A percentile compares a stretch with the other conserved stretches of the same genome.
phyloP scores from a whole-genome alignment of 2,329 filamentous ascomycete species.

The Madurella fahalii region DNA sequence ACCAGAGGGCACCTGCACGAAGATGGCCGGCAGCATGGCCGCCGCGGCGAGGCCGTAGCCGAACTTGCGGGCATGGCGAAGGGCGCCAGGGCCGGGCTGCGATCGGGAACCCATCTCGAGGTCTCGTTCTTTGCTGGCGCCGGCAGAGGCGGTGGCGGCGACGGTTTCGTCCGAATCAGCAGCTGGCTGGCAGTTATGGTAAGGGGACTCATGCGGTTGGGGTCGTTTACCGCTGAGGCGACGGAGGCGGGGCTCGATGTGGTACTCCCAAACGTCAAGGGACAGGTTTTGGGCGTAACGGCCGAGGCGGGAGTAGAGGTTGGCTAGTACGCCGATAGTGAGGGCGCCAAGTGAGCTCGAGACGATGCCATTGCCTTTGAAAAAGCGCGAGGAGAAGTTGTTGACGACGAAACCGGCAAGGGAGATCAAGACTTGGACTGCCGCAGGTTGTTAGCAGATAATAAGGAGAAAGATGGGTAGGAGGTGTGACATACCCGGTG shows the following conservation, averaged over 20 bases:
- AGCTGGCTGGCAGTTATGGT: constrained; percentile 12
- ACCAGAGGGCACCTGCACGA: constrained; percentile 62
- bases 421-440: constrained; percentile 71
- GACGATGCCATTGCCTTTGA: constrained; percentile 67
- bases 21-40: constrained; percentile 82
- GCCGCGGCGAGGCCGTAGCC: constrained; percentile 79
- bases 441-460: background rate
- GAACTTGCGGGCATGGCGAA: constrained; percentile 39
- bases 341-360: constrained; percentile 75
- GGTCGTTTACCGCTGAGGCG: constrained; percentile 31
- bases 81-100: constrained; percentile 22
- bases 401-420: constrained; percentile 72
- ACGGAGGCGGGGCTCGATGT: constrained; percentile 38
- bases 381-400: constrained; percentile 64
- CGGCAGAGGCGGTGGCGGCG: background rate
- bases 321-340: constrained; percentile 71
- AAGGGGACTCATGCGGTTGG: constrained; percentile 4
- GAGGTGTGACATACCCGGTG: constrained; percentile 18
- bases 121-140: constrained; percentile 9
- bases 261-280: constrained; percentile 50
- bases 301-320: constrained; percentile 70
- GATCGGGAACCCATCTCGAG: constrained; percentile 23
- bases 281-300: constrained; percentile 53
- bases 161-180: constrained; percentile 17
- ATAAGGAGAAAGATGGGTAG: too few relatives aligned